Evolutionary conservation across 768 basidiomycete species (phyloP).

Genomic region (Plicaturopsis crispa): DNA sequence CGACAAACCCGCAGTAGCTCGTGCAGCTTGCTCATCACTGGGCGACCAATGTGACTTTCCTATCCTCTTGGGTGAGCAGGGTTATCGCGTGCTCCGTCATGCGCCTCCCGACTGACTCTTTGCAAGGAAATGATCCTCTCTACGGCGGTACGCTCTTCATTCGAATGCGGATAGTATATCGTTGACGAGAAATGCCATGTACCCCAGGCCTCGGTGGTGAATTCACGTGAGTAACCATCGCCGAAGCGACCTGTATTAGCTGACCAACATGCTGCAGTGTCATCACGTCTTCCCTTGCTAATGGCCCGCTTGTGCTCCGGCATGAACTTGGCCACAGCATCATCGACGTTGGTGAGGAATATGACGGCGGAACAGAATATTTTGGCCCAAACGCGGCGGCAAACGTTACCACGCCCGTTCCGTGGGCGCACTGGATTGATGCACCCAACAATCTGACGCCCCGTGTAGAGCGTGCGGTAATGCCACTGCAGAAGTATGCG

Average conservation of each 20-base stretch:
- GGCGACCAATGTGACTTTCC: constrained; percentile 67
- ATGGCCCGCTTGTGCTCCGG: constrained; percentile 67
- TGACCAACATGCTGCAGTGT: no score
- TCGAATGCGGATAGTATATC: no score
- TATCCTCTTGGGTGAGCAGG: constrained; percentile 53
- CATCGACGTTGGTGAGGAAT: constrained; percentile 75
- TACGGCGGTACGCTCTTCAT: constrained; percentile 58
- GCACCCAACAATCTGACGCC: constrained; percentile 13
- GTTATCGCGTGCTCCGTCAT: not conserved
- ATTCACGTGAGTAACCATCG: constrained; percentile 47
- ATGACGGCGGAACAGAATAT: constrained; percentile 72
- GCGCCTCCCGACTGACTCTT: not conserved
- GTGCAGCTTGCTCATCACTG: constrained; percentile 59
- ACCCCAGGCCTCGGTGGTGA: constrained; percentile 67
- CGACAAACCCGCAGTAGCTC: constrained; percentile 55
- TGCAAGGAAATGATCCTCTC: constrained; percentile 64
- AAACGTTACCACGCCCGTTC: constrained; percentile 32
- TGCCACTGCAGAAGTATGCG: constrained; percentile 70
- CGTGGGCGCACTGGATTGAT: constrained; percentile 72
- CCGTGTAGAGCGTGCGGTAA: constrained; percentile 59
- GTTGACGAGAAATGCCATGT: no score
- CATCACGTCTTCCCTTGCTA: constrained; percentile 65
- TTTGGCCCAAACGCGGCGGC: constrained; percentile 60
- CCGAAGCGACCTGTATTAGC: constrained; percentile 1
- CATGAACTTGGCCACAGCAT: constrained; percentile 81